These are phyloP conservation scores for Triticum dicoccoides DNA, from an alignment of 176 grass and related monocot species.

Conservation along the genomic window DNA sequence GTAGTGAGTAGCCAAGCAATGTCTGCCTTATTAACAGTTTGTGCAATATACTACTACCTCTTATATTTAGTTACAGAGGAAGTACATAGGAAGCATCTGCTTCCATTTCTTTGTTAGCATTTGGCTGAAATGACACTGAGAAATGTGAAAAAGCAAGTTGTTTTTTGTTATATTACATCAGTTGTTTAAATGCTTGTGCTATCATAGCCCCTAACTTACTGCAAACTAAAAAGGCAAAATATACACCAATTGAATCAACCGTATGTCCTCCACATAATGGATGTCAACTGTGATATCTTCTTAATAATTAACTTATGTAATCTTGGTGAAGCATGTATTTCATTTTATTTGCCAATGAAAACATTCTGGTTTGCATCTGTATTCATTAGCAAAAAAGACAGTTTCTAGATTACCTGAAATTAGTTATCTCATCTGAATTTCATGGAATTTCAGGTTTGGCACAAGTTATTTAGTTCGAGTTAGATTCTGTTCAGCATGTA, in stretches of 20 bases:
- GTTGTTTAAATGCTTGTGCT: neutral
- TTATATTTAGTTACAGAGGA: too few species aligned
- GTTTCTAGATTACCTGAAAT: neutral
- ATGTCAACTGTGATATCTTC: neutral
- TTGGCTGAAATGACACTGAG: neutral
- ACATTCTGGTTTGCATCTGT: neutral
- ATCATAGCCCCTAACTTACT: neutral
- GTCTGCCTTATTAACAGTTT: constrained; percentile 5
- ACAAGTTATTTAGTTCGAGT: neutral
- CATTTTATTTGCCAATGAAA: neutral
- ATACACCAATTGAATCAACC: neutral
- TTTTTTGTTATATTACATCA: neutral
- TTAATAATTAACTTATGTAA: neutral
- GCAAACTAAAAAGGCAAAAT: neutral
- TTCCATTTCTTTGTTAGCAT: neutral
- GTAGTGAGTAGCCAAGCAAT: constrained; percentile 4
- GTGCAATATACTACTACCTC: neutral
- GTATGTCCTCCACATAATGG: neutral
- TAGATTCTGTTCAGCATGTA: neutral
- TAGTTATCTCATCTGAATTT: neutral
- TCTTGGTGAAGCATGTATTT: neutral
- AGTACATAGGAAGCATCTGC: neutral
- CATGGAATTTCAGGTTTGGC: neutral
- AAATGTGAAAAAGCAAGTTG: neutral
- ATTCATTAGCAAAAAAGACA: neutral